These are phyloP conservation scores for Elsinoe batatas DNA, from an alignment of 2,329 filamentous ascomycete species.

Conservation along the genomic window DNA sequence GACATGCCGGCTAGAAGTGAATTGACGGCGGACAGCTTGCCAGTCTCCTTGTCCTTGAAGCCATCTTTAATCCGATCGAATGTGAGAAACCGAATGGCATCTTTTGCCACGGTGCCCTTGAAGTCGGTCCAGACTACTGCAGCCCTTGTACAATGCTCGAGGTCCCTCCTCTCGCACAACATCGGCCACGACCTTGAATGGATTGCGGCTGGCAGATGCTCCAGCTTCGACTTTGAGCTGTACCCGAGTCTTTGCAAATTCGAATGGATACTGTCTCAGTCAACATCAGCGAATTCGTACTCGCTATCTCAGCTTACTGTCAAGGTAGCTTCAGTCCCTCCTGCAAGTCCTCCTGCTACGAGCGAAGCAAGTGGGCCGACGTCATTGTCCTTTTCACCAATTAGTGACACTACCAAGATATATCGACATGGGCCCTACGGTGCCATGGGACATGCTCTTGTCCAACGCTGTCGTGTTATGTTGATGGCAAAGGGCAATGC, in stretches of 20 bases:
- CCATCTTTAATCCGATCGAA: slow-evolving; percentile 55
- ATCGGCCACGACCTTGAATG: slow-evolving; percentile 46
- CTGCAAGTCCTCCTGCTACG: slow-evolving; percentile 28
- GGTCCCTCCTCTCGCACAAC: slow-evolving; percentile 49
- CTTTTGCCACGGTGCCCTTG: slow-evolving; percentile 52
- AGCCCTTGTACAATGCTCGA: slow-evolving; percentile 53
- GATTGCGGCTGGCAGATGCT: slow-evolving; percentile 43
- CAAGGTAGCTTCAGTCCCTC: slow-evolving; percentile 25
- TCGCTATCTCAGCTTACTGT: slow-evolving; percentile 19
- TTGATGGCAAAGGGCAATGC: too few species aligned
- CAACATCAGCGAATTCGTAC: not conserved
- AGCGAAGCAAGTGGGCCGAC: slow-evolving; percentile 25
- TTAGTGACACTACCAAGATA: not conserved
- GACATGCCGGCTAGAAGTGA: slow-evolving; percentile 56
- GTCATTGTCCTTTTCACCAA: not conserved
- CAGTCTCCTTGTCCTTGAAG: slow-evolving; percentile 46
- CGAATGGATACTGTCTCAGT: slow-evolving; percentile 46
- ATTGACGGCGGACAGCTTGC: slow-evolving; percentile 44
- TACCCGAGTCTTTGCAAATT: slow-evolving; percentile 57
- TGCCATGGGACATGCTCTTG: slow-evolving; percentile 1
- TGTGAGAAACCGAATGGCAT: slow-evolving; percentile 55
- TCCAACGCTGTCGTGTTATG: not conserved
- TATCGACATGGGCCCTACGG: not conserved
- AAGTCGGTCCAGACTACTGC: slow-evolving; percentile 41
- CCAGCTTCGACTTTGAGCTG: slow-evolving; percentile 43